A percentile compares a stretch with the other conserved stretches of the same genome.
Evolutionary conservation across 352 stramenopile species (phyloP).

Genomic region (Elongisporangium senticosum): DNA sequence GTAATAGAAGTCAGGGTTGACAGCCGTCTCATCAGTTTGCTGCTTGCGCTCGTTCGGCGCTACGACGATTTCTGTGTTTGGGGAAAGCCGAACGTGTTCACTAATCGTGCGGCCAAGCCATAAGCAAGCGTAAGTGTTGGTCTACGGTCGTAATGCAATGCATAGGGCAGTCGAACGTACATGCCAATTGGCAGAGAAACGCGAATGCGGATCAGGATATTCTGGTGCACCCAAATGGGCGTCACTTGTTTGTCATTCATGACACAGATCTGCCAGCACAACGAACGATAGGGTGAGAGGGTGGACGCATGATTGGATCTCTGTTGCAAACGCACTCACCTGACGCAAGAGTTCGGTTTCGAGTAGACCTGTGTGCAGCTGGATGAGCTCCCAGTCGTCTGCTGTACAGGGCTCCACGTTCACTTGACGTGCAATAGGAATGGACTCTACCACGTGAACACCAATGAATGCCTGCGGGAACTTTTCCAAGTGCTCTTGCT

Average conservation of each 20-base stretch:
- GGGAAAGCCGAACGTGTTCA: constrained; percentile 59
- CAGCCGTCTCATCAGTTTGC: constrained; percentile 14
- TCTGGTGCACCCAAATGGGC: constrained; percentile 78
- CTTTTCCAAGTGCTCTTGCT: constrained; percentile 63
- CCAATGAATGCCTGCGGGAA: constrained; percentile 52
- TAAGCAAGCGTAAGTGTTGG: not conserved
- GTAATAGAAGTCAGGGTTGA: constrained; percentile 54
- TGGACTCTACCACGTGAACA: constrained; percentile 66
- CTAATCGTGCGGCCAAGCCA: constrained; percentile 14
- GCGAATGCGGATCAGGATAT: constrained; percentile 65
- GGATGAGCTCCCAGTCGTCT: constrained; percentile 89
- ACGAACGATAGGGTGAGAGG: not conserved
- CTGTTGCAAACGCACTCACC: constrained; percentile 21
- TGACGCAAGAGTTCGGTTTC: constrained; percentile 81
- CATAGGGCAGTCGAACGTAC: constrained; percentile 23
- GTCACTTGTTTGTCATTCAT: constrained; percentile 84
- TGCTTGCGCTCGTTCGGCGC: constrained; percentile 61
- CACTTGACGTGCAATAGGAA: constrained; percentile 64
- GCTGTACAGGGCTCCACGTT: constrained; percentile 81
- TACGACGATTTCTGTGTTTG: constrained; percentile 71
- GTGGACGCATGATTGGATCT: not conserved
- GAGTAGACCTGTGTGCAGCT: constrained; percentile 78
- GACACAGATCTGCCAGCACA: constrained; percentile 59
- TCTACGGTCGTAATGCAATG: not conserved
- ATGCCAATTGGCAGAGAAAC: constrained; percentile 55